phyloP scores from a whole-genome alignment of 352 stramenopile species.

The Globisporangium carolinianum region DNA sequence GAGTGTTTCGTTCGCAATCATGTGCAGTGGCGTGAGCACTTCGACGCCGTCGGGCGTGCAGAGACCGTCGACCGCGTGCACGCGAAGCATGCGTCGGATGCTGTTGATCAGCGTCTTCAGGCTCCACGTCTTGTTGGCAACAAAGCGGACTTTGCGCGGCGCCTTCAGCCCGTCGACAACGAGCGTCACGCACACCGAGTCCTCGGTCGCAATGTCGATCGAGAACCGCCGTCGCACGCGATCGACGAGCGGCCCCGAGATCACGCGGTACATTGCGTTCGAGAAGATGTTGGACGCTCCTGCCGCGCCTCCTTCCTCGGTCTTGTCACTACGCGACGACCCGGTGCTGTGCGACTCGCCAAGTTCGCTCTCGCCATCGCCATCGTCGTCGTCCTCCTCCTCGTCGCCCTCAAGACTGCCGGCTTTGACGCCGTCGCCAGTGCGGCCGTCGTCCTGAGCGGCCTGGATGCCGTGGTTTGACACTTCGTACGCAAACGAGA shows the following conservation, averaged over 20 bases:
- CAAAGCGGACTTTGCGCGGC: slow-evolving; percentile 55
- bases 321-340: slow-evolving; percentile 33
- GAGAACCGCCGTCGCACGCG: slow-evolving; percentile 66
- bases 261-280: slow-evolving; percentile 77
- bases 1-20: slow-evolving; percentile 62
- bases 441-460: slow-evolving; percentile 55
- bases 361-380: slow-evolving; percentile 28
- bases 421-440: slow-evolving; percentile 27
- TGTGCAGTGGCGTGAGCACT: slow-evolving; percentile 67
- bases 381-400: background rate
- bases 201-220: slow-evolving; percentile 73
- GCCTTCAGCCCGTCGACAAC: slow-evolving; percentile 59
- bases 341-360: slow-evolving; percentile 37
- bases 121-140: slow-evolving; percentile 66
- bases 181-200: slow-evolving; percentile 63
- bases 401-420: slow-evolving; percentile 19
- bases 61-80: slow-evolving; percentile 56
- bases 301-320: slow-evolving; percentile 15
- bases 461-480: slow-evolving; percentile 85
- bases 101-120: slow-evolving; percentile 48
- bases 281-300: slow-evolving; percentile 72
- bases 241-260: slow-evolving; percentile 70
- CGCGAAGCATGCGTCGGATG: slow-evolving; percentile 63
- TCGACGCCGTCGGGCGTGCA: slow-evolving; percentile 46
- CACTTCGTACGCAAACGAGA: slow-evolving; percentile 81